Evolutionary conservation across 2,329 filamentous ascomycete species (phyloP), one percentile per base, ranked within the genome.

Genomic region (Aspergillus neotritici): DNA sequence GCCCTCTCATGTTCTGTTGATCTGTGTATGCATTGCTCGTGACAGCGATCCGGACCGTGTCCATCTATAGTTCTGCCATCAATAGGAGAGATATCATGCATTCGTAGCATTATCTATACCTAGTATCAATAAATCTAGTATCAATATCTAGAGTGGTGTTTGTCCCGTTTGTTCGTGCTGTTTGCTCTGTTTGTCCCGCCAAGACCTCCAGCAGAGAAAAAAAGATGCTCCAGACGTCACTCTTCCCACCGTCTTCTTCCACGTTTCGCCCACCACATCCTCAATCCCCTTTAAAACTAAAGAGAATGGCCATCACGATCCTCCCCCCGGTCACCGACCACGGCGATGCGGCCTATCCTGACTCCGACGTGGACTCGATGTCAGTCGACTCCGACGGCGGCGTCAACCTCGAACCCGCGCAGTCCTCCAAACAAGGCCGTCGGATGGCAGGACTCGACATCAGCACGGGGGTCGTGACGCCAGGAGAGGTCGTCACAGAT

Each of bases 401-500:
- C 43, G 54, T 66, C 30, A 61, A 65, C 31, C 50, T 61, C 45
- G 49, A 47, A 39, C 51, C 58, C 49, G 48, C 45, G 41, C 54
- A 51, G 49, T 40, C 48, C 38, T 56, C 61, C 41, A 73, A 72
- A 55, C 64, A 66, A 25, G 44, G 62, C 38, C 58, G 63, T 38
- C 48, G 65, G 41, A 46, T 58, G 47, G 49, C 56, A 54, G 50
- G 49, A 16, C 48, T 42, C 12, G 41, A 50, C 25, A 50, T 58
- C 15, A 53, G 60, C 16, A 66, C 64, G 30, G 67, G 69, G 34
- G 84, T 96, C 53, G 84, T 95, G 54, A 95, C 90, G 1, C 91
- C 91, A 1, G 93, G 91, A 59, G 86, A 94, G 63, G 71, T 85
- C 48, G 87, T 97, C 56, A 96, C 91, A 9, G 79, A 83, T 52